Evolutionary conservation across 1,284 basidiomycete genomes (phyloP), one percentile per base, ranked within the genome.

Genomic region (Ganoderma resinaceum): DNA sequence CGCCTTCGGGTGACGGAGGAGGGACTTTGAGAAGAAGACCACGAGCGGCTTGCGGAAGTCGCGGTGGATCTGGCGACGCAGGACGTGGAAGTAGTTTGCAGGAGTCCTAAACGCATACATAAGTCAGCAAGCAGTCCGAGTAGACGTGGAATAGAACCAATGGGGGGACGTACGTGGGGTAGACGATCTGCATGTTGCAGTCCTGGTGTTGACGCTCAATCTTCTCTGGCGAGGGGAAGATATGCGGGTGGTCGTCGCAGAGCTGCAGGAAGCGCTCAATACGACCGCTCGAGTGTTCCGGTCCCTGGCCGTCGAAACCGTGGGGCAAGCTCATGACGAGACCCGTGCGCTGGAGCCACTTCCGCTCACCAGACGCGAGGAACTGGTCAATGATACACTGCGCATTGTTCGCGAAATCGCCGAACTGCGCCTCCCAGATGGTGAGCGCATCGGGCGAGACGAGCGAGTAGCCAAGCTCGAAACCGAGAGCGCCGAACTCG

Each of bases 331-430:
- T 96, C 83, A 99, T 87, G 42, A 98, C 95, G 71, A 99, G 81
- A 63, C 98, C 98, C 63, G 91, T 94, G 70, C 98, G 91, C 83
- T 99, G 97, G 66, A 99, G 81, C 98, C 98, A 99, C 82, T 99
- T 99, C 75, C 96, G 87, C 84, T 99, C 98, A 61, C 97, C 97
- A 23, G 97, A 94, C 35, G 97, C 96, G 72, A 99, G 95, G 84
- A 98, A 99, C 82, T 99, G 97, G 81, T 99, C 98, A 76, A 99
- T 98, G 82, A 99, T 98, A 81, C 92, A 94, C 82, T 99, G 97
- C 4, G 97, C 97, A 73, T 94, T 96, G 84, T 98, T 98, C 60
- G 93, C 95, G 80, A 99, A 99, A 82, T 99, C 98, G 81, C 97
- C 97, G 77, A 99, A 99, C 81, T 98, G 97, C 31, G 95, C 98